A percentile compares a stretch with the other conserved stretches of the same genome.
These are phyloP conservation scores for Xerocomus spinulosus DNA, from an alignment of 768 basidiomycete species.

Conservation along the genomic window DNA sequence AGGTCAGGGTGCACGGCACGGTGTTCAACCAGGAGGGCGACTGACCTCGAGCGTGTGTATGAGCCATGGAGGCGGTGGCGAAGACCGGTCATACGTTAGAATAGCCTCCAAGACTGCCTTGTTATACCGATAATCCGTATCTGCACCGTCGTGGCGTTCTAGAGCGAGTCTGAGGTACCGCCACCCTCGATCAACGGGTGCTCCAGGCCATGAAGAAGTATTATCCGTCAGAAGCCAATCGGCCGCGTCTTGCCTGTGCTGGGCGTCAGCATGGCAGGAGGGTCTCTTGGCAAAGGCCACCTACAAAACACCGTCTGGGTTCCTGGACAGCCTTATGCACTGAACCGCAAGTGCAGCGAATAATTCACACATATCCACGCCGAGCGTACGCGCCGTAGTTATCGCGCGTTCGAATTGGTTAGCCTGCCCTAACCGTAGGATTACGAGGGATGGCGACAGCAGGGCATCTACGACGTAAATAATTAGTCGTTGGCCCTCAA, in stretches of 20 bases:
- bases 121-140: constrained; percentile 71
- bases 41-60: constrained; percentile 67
- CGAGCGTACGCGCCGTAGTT: constrained; percentile 65
- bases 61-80: constrained; percentile 79
- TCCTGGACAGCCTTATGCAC: constrained; percentile 71
- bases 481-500: constrained; percentile 13
- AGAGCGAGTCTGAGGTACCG: constrained; percentile 79
- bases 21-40: background rate
- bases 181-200: constrained; percentile 78
- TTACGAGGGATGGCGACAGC: constrained; percentile 57
- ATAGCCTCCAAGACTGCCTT: constrained; percentile 77
- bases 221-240: constrained; percentile 85
- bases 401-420: constrained; percentile 80
- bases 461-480: constrained; percentile 43
- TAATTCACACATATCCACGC: constrained; percentile 83
- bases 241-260: constrained; percentile 57
- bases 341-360: constrained; percentile 74
- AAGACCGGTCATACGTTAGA: constrained; percentile 55
- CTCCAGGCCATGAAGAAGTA: constrained; percentile 79
- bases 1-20: background rate
- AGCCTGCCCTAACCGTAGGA: constrained; percentile 72
- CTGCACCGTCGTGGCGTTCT: constrained; percentile 67
- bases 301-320: constrained; percentile 57
- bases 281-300: constrained; percentile 18
- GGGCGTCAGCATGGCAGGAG: constrained; percentile 4